Evolutionary conservation across 352 stramenopile genomes (phyloP).

Genomic region (Pythium dissotocum): DNA sequence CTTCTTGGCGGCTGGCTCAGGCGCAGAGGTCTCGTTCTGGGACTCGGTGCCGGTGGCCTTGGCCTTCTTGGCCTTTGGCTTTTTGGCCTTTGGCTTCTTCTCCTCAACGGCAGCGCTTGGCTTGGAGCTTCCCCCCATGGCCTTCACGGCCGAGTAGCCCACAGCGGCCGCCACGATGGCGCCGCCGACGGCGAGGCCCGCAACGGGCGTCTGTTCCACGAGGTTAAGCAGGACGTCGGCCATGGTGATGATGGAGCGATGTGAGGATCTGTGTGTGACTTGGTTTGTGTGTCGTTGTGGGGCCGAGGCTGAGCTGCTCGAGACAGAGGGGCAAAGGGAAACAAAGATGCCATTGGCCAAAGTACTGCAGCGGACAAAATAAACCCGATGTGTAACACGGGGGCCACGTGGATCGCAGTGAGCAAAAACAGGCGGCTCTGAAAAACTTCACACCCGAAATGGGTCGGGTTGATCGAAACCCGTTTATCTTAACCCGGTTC

Average conservation of each 20-base stretch:
- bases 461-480: not conserved
- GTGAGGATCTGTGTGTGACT: slow-evolving; percentile 4
- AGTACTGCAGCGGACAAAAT: slow-evolving; percentile 2
- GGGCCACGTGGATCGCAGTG: slow-evolving; percentile 7
- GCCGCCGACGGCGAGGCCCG: slow-evolving; percentile 65
- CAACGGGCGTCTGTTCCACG: slow-evolving; percentile 61
- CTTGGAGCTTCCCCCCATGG: slow-evolving; percentile 44
- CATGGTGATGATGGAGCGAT: slow-evolving; percentile 32
- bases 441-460: not conserved
- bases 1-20: slow-evolving; percentile 50
- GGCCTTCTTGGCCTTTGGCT: slow-evolving; percentile 44
- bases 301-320: slow-evolving; percentile 10
- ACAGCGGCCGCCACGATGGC: slow-evolving; percentile 68
- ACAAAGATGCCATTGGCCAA: not conserved
- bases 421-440: not conserved
- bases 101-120: slow-evolving; percentile 19
- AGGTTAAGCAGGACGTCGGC: slow-evolving; percentile 63
- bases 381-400: not conserved
- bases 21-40: slow-evolving; percentile 13
- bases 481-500: not conserved
- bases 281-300: slow-evolving; percentile 13
- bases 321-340: slow-evolving; percentile 11
- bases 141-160: slow-evolving; percentile 70
- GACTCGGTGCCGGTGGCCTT: slow-evolving; percentile 19
- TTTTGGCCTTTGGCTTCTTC: slow-evolving; percentile 56